phyloP scores from a whole-genome alignment of 352 stramenopile genomes.

The Plasmopara halstedii region DNA sequence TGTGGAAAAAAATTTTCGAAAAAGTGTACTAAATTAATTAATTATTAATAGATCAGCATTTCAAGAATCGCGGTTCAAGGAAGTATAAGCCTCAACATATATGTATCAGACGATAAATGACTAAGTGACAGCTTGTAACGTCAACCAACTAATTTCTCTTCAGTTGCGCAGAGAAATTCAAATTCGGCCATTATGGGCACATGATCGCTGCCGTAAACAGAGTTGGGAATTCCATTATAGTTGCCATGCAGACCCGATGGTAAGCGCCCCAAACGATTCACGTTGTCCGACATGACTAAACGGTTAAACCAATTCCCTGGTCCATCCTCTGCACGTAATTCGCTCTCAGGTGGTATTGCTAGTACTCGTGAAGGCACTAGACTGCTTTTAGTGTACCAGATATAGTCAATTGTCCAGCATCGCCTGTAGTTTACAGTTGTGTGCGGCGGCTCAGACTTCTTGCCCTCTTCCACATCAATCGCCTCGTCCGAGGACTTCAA shows the following conservation, averaged over 20 bases:
- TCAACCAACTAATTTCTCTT: too few relatives aligned
- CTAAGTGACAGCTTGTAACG: too few relatives aligned
- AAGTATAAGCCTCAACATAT: too few relatives aligned
- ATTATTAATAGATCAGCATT: too few relatives aligned
- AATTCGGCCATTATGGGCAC: slow-evolving; percentile 83
- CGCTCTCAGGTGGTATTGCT: slow-evolving; percentile 63
- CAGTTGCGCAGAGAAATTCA: slow-evolving; percentile 45
- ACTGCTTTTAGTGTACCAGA: slow-evolving; percentile 74
- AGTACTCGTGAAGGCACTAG: slow-evolving; percentile 57
- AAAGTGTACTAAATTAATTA: too few relatives aligned
- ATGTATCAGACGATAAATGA: too few relatives aligned
- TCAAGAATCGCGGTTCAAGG: too few relatives aligned
- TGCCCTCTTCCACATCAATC: slow-evolving; percentile 27
- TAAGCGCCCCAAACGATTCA: slow-evolving; percentile 51
- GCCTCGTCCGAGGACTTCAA: slow-evolving; percentile 19
- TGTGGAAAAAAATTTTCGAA: too few relatives aligned
- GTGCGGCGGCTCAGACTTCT: slow-evolving; percentile 67
- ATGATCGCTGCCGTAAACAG: slow-evolving; percentile 76
- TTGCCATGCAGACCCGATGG: slow-evolving; percentile 63
- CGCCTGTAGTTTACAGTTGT: slow-evolving; percentile 82
- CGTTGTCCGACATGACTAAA: slow-evolving; percentile 59
- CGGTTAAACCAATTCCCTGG: slow-evolving; percentile 73
- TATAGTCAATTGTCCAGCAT: slow-evolving; percentile 87
- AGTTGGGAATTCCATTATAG: slow-evolving; percentile 86
- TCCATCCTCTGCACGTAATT: slow-evolving; percentile 63